These are phyloP conservation scores for Aspergillus puulaauensis DNA, from an alignment of 2,329 filamentous ascomycete species.

Conservation along the genomic window DNA sequence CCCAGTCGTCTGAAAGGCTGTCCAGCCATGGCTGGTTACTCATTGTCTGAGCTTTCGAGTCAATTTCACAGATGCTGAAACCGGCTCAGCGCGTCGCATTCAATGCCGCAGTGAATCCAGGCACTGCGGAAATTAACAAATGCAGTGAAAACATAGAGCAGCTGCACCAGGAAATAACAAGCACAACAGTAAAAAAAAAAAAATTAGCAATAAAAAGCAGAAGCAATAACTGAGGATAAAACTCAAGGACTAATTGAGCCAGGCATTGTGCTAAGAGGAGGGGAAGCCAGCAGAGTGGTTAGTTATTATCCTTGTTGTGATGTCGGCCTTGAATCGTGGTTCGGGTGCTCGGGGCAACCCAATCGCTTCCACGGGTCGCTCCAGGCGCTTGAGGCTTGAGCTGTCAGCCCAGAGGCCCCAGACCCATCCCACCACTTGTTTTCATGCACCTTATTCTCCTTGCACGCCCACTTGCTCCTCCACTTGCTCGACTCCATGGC, in stretches of 20 bases:
- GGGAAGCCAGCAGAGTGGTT: neutral
- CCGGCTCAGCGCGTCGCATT: slow-evolving; percentile 22
- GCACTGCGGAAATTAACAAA: slow-evolving; percentile 17
- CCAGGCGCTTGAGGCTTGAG: slow-evolving; percentile 1
- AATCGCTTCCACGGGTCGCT: slow-evolving; percentile 6
- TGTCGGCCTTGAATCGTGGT: slow-evolving; percentile 11
- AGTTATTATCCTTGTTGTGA: slow-evolving; percentile 11
- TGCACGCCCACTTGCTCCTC: neutral
- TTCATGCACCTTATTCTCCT: neutral
- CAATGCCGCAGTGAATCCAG: slow-evolving; percentile 18
- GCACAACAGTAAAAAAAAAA: slow-evolving; percentile 6
- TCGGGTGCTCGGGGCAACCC: slow-evolving; percentile 25
- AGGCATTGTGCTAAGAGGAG: neutral
- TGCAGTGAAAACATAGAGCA: slow-evolving; percentile 20
- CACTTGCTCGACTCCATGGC: neutral
- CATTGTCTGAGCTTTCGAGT: slow-evolving; percentile 25
- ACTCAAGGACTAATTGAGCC: neutral
- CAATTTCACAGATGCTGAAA: slow-evolving; percentile 12
- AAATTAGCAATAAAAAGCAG: slow-evolving; percentile 6
- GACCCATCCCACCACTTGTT: neutral
- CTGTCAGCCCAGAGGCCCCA: neutral
- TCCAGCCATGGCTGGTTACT: slow-evolving; percentile 44
- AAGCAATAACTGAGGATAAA: neutral
- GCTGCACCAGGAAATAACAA: slow-evolving; percentile 11
- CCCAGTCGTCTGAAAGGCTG: slow-evolving; percentile 46